Percentiles rank a stretch among this genome's conserved stretches.
phyloP scores from a whole-genome alignment of 352 stramenopile genomes.

The Phytopythium aichiense region DNA sequence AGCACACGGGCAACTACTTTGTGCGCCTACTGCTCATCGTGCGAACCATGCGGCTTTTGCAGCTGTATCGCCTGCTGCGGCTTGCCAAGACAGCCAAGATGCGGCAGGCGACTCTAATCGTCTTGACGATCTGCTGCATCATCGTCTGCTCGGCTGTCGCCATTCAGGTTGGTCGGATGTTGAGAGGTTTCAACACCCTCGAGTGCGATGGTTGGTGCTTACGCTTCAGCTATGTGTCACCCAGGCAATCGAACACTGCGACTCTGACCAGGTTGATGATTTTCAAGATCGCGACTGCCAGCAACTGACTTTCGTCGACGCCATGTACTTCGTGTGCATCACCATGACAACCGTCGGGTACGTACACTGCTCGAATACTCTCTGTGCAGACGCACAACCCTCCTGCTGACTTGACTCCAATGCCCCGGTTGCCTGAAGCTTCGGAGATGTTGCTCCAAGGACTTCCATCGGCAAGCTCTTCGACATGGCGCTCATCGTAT shows the following conservation, averaged over 20 bases:
- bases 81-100: slow-evolving; percentile 56
- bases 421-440: slow-evolving; percentile 20
- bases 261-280: slow-evolving; percentile 14
- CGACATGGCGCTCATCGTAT: slow-evolving; percentile 70
- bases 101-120: slow-evolving; percentile 48
- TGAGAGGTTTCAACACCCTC: not conserved
- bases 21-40: slow-evolving; percentile 64
- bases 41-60: slow-evolving; percentile 50
- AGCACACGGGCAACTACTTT: slow-evolving; percentile 32
- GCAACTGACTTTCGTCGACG: slow-evolving; percentile 67
- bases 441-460: slow-evolving; percentile 70
- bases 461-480: slow-evolving; percentile 56
- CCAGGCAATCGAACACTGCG: slow-evolving; percentile 65
- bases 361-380: slow-evolving; percentile 1
- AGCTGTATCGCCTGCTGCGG: slow-evolving; percentile 57
- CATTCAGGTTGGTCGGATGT: slow-evolving; percentile 37
- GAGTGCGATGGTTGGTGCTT: not conserved
- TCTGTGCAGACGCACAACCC: not conserved
- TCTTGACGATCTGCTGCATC: slow-evolving; percentile 47
- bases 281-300: slow-evolving; percentile 41
- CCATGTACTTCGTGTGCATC: slow-evolving; percentile 83
- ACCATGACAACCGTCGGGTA: slow-evolving; percentile 83
- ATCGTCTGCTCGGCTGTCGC: slow-evolving; percentile 58
- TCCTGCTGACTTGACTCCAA: slow-evolving; percentile 4
- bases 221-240: not conserved